Evolutionary conservation across 495 filamentous ascomycete genomes (phyloP).

Genomic region (Aspergillus heteromorphus): DNA sequence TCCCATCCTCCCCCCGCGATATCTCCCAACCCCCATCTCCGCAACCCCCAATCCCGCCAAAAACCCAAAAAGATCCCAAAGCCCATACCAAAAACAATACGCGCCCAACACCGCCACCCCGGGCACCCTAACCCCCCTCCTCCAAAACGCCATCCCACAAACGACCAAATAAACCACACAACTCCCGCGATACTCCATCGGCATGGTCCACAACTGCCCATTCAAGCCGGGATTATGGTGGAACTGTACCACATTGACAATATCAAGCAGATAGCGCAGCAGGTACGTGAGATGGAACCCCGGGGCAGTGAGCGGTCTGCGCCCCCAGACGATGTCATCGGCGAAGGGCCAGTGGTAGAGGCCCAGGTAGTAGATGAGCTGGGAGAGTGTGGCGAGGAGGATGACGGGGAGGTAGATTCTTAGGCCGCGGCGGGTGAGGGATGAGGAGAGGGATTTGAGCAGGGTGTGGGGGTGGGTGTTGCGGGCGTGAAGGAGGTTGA

Average conservation of each 20-base stretch:
- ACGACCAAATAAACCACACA: conserved; percentile 38
- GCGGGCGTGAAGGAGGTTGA: conserved; percentile 7
- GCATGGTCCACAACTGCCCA: conserved; percentile 47
- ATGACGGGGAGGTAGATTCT: conserved; percentile 51
- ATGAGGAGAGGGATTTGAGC: conserved; percentile 36
- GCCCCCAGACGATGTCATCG: conserved; percentile 10
- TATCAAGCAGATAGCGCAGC: conserved; percentile 29
- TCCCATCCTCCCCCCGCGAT: no score
- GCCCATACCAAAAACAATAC: conserved; percentile 27
- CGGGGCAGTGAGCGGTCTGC: conserved; percentile 16
- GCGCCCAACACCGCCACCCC: neutral
- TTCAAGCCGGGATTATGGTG: conserved; percentile 17
- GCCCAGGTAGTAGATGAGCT: conserved; percentile 33
- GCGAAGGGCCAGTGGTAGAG: conserved; percentile 14
- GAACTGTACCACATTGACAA: conserved; percentile 25
- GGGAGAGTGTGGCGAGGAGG: conserved; percentile 38
- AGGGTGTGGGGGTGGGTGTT: neutral
- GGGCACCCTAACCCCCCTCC: neutral
- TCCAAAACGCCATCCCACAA: conserved; percentile 26
- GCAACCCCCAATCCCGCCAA: conserved; percentile 31
- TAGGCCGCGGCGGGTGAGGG: conserved; percentile 48
- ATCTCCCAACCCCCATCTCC: neutral
- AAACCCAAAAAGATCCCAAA: conserved; percentile 34
- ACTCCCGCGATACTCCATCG: conserved; percentile 40
- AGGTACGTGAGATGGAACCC: conserved; percentile 15